A percentile compares a stretch with the other conserved stretches of the same genome.
These are phyloP conservation scores for Cynanchum wilfordii DNA, from an alignment of 257 asterid species.

Conservation along the genomic window DNA sequence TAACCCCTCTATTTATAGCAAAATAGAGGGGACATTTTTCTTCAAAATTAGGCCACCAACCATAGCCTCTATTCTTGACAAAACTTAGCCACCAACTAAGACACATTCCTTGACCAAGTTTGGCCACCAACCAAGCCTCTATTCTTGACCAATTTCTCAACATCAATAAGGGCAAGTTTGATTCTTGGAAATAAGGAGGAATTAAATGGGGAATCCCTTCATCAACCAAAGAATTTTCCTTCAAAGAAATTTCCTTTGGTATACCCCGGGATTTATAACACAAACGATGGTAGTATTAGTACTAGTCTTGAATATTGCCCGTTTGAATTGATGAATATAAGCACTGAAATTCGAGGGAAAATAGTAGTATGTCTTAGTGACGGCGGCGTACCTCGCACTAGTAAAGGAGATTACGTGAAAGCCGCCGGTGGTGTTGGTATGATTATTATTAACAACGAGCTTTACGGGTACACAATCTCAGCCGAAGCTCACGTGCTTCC, in stretches of 20 bases:
- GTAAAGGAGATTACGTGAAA: conserved; percentile 4
- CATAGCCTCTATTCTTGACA: too few relatives aligned
- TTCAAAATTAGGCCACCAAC: too few relatives aligned
- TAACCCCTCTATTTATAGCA: too few relatives aligned
- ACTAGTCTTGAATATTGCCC: neutral
- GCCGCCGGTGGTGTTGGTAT: conserved; percentile 15
- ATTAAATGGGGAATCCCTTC: neutral
- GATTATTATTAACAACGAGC: conserved; percentile 7
- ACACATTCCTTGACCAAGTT: too few relatives aligned
- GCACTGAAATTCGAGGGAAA: conserved; percentile 6
- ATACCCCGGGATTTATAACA: conserved; percentile 5
- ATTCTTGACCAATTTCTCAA: too few relatives aligned
- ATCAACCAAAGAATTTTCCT: neutral
- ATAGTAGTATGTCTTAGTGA: conserved; percentile 4
- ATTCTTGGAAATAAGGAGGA: conserved; percentile 12
- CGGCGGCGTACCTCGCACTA: neutral
- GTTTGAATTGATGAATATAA: neutral
- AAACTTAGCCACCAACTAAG: too few relatives aligned
- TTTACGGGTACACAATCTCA: neutral
- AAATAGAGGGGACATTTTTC: too few relatives aligned
- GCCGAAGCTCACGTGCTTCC: conserved; percentile 16
- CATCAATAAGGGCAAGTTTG: neutral
- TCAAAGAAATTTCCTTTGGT: neutral
- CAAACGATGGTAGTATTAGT: neutral
- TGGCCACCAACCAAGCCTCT: too few relatives aligned